Evolutionary conservation across 768 basidiomycete species (phyloP), one percentile per base, ranked within the genome.

Genomic region (Mycena rebaudengoi): DNA sequence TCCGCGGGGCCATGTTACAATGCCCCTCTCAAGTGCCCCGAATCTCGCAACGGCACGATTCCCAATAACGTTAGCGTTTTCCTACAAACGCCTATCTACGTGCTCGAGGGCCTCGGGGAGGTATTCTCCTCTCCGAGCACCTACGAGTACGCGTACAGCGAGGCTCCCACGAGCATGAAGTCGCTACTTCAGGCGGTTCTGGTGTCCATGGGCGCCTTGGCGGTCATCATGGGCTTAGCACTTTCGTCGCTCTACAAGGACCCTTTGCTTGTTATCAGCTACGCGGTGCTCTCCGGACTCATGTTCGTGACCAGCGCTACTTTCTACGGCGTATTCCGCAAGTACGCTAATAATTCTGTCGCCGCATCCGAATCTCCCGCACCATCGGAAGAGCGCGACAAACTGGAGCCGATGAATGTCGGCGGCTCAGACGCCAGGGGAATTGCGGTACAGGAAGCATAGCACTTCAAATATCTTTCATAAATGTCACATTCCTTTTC

Each of bases 101-200:
- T 64, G 5, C 43, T 64, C 49, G 62, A 64, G 37, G 62, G 62
- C 28, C 62, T 64, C 43, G 62, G 62, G 49, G 62, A 64, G 56
- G 56, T 64, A 14, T 64, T 64, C 44, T 64, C 62, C 8, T 64
- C 62, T 10, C 55, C 62, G 12, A 46, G 55, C 41, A 39, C 56
- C 33, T 64, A 64, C 35, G 62, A 64, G 29, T 58, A 64, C 50
- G 62, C 62, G 11, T 58, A 64, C 37, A 45, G 26, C 20, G 55
- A 43, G n/a, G 62, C 62, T 41, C 62, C 62, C 16, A 18, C n/a
- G 35, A 57, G 49, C 50, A 64, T 64, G 62, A 64, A 64, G 41
- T 44, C 40, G 13, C 33, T 64, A 20, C 40, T 64, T 28, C 62
- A 64, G 43, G 55, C 55, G 20, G 62, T 58, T 32, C 35, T 58